A percentile compares a stretch with the other conserved stretches of the same genome.
These are phyloP conservation scores for Aphanomyces euteiches DNA, from an alignment of 352 stramenopile genomes.

Conservation along the genomic window DNA sequence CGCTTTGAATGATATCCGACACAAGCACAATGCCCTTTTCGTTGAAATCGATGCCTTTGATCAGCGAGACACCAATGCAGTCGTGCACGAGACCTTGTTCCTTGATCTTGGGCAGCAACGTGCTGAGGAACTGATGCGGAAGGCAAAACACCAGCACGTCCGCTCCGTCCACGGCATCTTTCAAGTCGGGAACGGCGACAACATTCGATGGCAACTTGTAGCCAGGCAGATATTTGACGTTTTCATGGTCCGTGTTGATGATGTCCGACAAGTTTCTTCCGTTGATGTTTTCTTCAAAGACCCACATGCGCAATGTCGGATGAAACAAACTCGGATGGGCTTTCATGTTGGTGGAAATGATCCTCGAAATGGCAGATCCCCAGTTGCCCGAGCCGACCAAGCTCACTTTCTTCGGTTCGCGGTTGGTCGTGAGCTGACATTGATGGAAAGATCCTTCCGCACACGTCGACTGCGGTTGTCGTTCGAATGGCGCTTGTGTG, in stretches of 20 bases:
- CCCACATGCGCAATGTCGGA: constrained; percentile 94
- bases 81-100: constrained; percentile 50
- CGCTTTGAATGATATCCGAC: constrained; percentile 85
- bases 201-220: constrained; percentile 94
- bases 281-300: constrained; percentile 91
- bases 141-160: constrained; percentile 96
- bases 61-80: constrained; percentile 84
- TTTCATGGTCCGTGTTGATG: constrained; percentile 96
- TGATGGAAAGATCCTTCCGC: no score
- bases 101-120: constrained; percentile 88
- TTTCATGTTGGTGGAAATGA: constrained; percentile 75
- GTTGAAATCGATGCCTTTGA: constrained; percentile 90
- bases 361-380: constrained; percentile 74
- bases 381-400: constrained; percentile 80
- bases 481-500: no score
- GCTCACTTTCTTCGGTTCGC: neutral
- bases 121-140: constrained; percentile 94
- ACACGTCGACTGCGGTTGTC: no score
- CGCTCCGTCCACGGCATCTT: constrained; percentile 84
- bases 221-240: constrained; percentile 91
- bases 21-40: constrained; percentile 77
- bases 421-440: no score
- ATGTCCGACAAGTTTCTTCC: constrained; percentile 92
- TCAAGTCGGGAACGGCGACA: constrained; percentile 88
- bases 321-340: constrained; percentile 67